Percentiles rank a stretch among this genome's conserved stretches.
Conservation (phyloP, 768 basidiomycete species). For the Tubosaeta sp. region DNA sequence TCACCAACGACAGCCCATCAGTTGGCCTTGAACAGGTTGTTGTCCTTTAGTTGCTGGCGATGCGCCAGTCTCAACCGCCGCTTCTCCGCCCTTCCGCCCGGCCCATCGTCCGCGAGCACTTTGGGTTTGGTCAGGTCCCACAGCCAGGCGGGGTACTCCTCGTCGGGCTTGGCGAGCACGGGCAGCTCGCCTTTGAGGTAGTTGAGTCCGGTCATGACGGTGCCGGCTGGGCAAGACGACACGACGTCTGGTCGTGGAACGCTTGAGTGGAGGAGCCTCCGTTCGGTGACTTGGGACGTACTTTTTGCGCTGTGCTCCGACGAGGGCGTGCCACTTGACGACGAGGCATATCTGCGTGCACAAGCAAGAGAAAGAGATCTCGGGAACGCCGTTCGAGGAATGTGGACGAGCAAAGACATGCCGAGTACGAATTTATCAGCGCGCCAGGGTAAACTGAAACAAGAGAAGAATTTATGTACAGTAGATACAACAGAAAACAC, state of each 20-base stretch:
- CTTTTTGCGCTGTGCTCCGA: conserved; percentile 13
- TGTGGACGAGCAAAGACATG: conserved; percentile 19
- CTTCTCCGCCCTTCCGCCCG: conserved; percentile 62
- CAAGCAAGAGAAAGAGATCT: conserved; percentile 4
- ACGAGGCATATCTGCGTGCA: conserved; percentile 14
- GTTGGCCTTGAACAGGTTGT: conserved; percentile 84
- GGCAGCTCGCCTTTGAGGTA: conserved; percentile 81
- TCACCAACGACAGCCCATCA: conserved; percentile 28
- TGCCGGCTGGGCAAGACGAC: conserved; percentile 71
- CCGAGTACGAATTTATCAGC: neutral
- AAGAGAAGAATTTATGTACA: conserved; percentile 6
- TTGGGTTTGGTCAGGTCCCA: conserved; percentile 72
- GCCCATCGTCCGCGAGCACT: conserved; percentile 63
- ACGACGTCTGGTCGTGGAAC: conserved; percentile 10
- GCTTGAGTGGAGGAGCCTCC: neutral
- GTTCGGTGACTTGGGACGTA: conserved; percentile 5
- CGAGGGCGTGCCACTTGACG: conserved; percentile 3
- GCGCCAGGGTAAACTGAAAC: too few relatives aligned
- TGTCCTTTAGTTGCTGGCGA: conserved; percentile 68
- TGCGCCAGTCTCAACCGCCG: conserved; percentile 56
- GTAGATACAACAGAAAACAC: conserved; percentile 21
- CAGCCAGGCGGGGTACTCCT: conserved; percentile 85
- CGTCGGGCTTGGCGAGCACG: conserved; percentile 72
- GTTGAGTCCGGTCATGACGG: conserved; percentile 73
- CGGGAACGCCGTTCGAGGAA: conserved; percentile 12